Conservation (phyloP, 495 filamentous ascomycete species). For the Penicillium ochrochloron region DNA sequence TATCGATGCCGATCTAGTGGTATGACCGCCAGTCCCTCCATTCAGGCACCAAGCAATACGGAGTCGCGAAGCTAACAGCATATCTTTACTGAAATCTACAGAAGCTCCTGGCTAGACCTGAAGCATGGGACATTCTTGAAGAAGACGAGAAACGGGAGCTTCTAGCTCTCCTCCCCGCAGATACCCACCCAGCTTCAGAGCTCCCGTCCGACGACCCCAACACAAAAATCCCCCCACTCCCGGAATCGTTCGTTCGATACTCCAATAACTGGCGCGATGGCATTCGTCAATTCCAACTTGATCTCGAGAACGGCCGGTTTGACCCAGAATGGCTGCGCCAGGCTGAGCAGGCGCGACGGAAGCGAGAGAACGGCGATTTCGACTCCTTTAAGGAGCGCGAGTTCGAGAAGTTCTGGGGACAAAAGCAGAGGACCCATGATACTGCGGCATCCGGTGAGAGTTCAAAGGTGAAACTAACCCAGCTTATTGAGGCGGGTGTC, state of each 20-base stretch:
- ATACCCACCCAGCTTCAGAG: conserved; percentile 43
- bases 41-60: background rate
- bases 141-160: conserved; percentile 60
- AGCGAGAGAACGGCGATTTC: conserved; percentile 69
- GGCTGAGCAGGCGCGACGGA: conserved; percentile 64
- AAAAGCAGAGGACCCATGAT: conserved; percentile 56
- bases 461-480: conserved; percentile 52
- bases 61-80: conserved; percentile 4
- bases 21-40: conserved; percentile 33
- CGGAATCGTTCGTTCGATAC: conserved; percentile 53
- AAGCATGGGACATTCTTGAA: conserved; percentile 62
- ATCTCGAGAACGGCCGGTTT: conserved; percentile 64
- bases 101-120: conserved; percentile 59
- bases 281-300: conserved; percentile 59
- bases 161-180: conserved; percentile 59
- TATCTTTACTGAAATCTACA: conserved; percentile 28
- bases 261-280: conserved; percentile 55
- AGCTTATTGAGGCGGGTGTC: conserved; percentile 49
- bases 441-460: conserved; percentile 52
- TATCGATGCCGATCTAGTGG: conserved; percentile 58
- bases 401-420: conserved; percentile 73
- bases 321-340: conserved; percentile 68
- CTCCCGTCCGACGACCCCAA: conserved; percentile 36
- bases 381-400: conserved; percentile 68
- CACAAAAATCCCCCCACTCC: conserved; percentile 44